Base-by-base conservation (phyloP, 1,284 basidiomycete genomes). In the Baeospora myosura region DNA sequence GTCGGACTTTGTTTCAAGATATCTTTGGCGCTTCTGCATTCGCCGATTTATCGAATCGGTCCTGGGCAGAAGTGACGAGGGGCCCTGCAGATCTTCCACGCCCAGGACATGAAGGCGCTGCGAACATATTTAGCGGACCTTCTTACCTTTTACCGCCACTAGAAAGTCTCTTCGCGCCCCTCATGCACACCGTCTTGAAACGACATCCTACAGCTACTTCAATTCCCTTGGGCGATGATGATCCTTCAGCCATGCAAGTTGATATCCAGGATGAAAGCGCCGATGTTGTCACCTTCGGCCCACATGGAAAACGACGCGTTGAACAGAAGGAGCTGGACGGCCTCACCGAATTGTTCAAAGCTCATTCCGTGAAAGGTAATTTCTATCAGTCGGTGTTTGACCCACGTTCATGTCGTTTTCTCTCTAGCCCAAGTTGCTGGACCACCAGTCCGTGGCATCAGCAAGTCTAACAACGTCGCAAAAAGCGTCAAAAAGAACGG, bases 121-220 rank as follows among this genome's bases (percentile, higher is more conserved):
- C 68, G 47, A 61, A 62, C 2, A 63, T 83, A 33, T 87, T 92
- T 54, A 76, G 83, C 47, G 76, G 73, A 2, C 84, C 91, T 3
- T 76, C 85, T 22, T 86, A 93, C 63, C 72, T 90, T 37, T 72
- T 89, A 52, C 90, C 91, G 11, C 79, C 90, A 3, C 65, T 93
- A 43, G 74, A 81, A 38, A 66, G 71, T 38, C 61, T 95, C 31
- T 94, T 88, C 57, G 81, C 87, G 25, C 65, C 81, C 12, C 66
- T 93, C 51, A 73, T 94, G 54, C 69, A 72, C 34, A 68, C 74
- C 37, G 76, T 90, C 54, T 64, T 94, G 48, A 70, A 67, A 38
- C 51, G 54, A 11, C 63, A 68, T 16, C 49, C 51, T 4, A 22
- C 41, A 14, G 53, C 58, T 6, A 40, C 57, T n/a, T 54, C 54